Conservation (phyloP, 2,329 filamentous ascomycete genomes). For the Taxawa tesnikishii region DNA sequence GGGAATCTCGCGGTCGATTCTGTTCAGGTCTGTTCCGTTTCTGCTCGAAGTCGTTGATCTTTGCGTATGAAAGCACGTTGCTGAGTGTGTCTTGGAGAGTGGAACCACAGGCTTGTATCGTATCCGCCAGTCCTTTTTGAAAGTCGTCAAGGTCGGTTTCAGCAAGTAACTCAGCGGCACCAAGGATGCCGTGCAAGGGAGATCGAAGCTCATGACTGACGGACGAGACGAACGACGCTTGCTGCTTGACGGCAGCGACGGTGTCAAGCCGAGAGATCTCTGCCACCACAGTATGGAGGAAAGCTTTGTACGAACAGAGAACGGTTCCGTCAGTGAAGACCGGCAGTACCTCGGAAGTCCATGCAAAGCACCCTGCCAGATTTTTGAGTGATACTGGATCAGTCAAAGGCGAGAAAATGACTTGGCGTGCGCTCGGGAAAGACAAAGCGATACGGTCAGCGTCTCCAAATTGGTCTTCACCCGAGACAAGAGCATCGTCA, state of each 20-base stretch:
- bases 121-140: constrained; percentile 30
- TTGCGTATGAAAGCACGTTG: constrained; percentile 28
- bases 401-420: constrained; percentile 40
- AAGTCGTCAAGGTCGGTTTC: constrained; percentile 27
- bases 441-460: too few relatives aligned
- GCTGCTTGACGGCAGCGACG: too few relatives aligned
- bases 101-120: constrained; percentile 33
- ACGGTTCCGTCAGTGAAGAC: too few relatives aligned
- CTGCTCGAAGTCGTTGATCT: constrained; percentile 24
- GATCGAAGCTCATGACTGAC: constrained; percentile 4
- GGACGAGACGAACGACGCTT: constrained; percentile 3
- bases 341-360: too few relatives aligned
- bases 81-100: constrained; percentile 37
- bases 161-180: constrained; percentile 32
- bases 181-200: neutral
- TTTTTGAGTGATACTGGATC: constrained; percentile 31
- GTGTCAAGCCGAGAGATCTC: too few relatives aligned
- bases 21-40: neutral
- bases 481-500: too few relatives aligned
- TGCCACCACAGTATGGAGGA: too few relatives aligned
- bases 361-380: constrained; percentile 20
- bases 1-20: constrained; percentile 1
- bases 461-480: too few relatives aligned
- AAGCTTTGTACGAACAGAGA: too few relatives aligned
- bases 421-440: too few relatives aligned